Evolutionary conservation across 306 rosid genomes (phyloP).

Genomic region (Betula pendula): DNA sequence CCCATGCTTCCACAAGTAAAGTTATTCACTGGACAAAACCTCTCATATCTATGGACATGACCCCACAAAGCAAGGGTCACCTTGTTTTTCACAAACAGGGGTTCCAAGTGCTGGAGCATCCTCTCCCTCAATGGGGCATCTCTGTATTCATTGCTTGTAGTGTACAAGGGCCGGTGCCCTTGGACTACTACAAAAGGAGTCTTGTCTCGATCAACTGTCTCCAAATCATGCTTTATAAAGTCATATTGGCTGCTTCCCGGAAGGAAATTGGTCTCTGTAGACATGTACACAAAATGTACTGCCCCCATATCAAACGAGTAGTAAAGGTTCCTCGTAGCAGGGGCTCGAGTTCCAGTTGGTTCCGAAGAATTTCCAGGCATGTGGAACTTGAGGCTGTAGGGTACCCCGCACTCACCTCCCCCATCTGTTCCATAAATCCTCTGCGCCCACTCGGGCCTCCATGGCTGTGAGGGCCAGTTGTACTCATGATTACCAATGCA

Average conservation of each 20-base stretch:
- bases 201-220: conserved; percentile 63
- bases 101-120: conserved; percentile 83
- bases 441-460: conserved; percentile 75
- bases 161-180: conserved; percentile 96
- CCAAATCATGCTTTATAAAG: conserved; percentile 77
- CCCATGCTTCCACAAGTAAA: conserved; percentile 62
- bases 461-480: conserved; percentile 86
- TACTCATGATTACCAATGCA: conserved; percentile 93
- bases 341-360: conserved; percentile 64
- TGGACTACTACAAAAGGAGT: conserved; percentile 80
- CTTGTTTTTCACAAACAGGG: conserved; percentile 70
- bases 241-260: conserved; percentile 66
- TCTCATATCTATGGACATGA: conserved; percentile 90
- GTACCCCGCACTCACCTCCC: conserved; percentile 97
- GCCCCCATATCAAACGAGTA: conserved; percentile 82
- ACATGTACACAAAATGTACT: conserved; percentile 78
- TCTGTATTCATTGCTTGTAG: conserved; percentile 69
- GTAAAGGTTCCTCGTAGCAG: conserved; percentile 70
- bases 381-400: conserved; percentile 79
- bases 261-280: conserved; percentile 90
- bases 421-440: conserved; percentile 71
- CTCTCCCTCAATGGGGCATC: conserved; percentile 58
- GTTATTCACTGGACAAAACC: conserved; percentile 77
- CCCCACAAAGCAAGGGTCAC: conserved; percentile 91
- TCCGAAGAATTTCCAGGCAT: conserved; percentile 96